Evolutionary conservation across 2,329 filamentous ascomycete species (phyloP).

Genomic region (Furcasterigmium sp.): DNA sequence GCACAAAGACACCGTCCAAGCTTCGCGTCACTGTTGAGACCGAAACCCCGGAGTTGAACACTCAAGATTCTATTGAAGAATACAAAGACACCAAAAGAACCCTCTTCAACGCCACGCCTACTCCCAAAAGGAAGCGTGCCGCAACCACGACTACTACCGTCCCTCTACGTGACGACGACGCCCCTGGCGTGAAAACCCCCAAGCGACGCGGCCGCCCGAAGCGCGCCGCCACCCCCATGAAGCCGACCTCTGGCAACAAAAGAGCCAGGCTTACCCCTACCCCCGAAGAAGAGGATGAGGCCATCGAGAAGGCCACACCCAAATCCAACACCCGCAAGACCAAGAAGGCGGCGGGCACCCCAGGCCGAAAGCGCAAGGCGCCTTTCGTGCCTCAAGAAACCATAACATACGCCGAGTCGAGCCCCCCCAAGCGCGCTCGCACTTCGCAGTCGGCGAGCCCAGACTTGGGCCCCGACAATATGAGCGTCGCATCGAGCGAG

Average conservation of each 20-base stretch:
- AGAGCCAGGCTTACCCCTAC: conserved; percentile 16
- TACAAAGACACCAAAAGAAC: conserved; percentile 23
- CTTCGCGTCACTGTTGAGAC: conserved; percentile 53
- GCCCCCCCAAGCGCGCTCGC: conserved; percentile 5
- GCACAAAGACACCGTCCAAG: conserved; percentile 40
- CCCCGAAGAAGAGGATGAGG: conserved; percentile 16
- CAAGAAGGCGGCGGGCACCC: neutral
- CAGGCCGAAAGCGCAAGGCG: neutral
- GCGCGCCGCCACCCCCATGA: conserved; percentile 39
- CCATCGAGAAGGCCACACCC: conserved; percentile 20
- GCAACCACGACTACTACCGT: conserved; percentile 38
- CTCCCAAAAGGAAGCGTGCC: conserved; percentile 24
- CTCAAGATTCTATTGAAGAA: conserved; percentile 28
- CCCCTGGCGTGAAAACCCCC: conserved; percentile 29
- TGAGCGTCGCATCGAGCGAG: neutral
- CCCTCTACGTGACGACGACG: conserved; percentile 43
- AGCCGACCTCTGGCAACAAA: conserved; percentile 26
- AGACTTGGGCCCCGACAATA: conserved; percentile 6
- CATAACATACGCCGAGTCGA: neutral
- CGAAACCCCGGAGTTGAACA: conserved; percentile 21
- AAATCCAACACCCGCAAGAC: conserved; percentile 18
- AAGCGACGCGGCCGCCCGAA: conserved; percentile 40
- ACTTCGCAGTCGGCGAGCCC: conserved; percentile 10
- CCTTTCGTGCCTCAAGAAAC: neutral
- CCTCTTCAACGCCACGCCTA: conserved; percentile 39